phyloP scores from a whole-genome alignment of 164 flowering plant species.

The Liquidambar formosana region DNA sequence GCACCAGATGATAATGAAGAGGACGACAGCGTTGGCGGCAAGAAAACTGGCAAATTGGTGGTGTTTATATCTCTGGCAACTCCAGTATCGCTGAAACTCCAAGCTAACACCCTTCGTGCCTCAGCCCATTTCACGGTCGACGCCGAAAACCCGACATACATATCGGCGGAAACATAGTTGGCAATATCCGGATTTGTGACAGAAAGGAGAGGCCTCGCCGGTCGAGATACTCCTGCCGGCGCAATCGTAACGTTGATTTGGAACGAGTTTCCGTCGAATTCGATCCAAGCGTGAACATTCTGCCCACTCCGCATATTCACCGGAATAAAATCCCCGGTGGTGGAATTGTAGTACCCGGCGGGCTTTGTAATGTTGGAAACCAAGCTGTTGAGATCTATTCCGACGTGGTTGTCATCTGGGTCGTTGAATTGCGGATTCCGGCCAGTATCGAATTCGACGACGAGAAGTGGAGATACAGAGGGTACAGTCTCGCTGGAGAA shows the following conservation, averaged over 20 bases:
- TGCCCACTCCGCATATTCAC: slow-evolving; percentile 62
- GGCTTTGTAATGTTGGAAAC: slow-evolving; percentile 32
- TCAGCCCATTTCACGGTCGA: slow-evolving; percentile 66
- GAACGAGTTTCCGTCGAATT: slow-evolving; percentile 47
- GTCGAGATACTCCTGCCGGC: slow-evolving; percentile 42
- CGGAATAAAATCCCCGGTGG: slow-evolving; percentile 25
- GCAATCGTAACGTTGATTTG: slow-evolving; percentile 74
- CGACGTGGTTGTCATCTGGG: slow-evolving; percentile 67
- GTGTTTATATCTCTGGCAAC: slow-evolving; percentile 54
- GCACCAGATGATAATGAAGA: slow-evolving; percentile 41
- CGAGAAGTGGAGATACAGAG: slow-evolving; percentile 56
- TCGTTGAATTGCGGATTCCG: slow-evolving; percentile 73
- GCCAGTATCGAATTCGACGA: slow-evolving; percentile 81
- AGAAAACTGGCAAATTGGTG: slow-evolving; percentile 51
- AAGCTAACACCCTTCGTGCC: slow-evolving; percentile 64
- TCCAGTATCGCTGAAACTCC: slow-evolving; percentile 74
- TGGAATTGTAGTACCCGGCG: slow-evolving; percentile 51
- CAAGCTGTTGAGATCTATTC: slow-evolving; percentile 64
- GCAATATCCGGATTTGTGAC: slow-evolving; percentile 41
- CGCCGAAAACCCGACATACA: slow-evolving; percentile 84
- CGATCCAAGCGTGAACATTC: slow-evolving; percentile 80
- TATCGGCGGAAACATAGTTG: slow-evolving; percentile 43
- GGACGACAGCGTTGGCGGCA: slow-evolving; percentile 21
- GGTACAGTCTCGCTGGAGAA: slow-evolving; percentile 45
- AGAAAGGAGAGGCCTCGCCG: slow-evolving; percentile 44